phyloP scores from a whole-genome alignment of 2,329 filamentous ascomycete species.

The Diaporthe ilicicola region DNA sequence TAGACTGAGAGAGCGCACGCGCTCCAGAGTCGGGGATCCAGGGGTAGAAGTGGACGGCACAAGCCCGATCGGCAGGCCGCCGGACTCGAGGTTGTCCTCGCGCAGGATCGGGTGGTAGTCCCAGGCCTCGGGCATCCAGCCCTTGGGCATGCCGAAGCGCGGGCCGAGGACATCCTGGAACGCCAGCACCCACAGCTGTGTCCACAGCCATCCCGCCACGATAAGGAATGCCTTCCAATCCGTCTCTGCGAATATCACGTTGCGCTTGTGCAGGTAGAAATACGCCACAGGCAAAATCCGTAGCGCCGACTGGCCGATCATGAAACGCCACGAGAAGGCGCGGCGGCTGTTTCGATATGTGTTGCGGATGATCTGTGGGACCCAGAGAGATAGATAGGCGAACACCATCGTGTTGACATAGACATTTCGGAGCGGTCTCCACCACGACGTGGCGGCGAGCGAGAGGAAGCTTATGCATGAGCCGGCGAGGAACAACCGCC shows the following conservation, averaged over 20 bases:
- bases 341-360: slow-evolving; percentile 89
- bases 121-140: slow-evolving; percentile 79
- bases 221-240: slow-evolving; percentile 72
- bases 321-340: slow-evolving; percentile 90
- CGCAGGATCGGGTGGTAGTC: slow-evolving; percentile 93
- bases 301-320: slow-evolving; percentile 81
- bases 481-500: slow-evolving; percentile 64
- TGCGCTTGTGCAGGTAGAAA: slow-evolving; percentile 80
- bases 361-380: slow-evolving; percentile 92
- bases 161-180: slow-evolving; percentile 88
- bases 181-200: slow-evolving; percentile 81
- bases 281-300: slow-evolving; percentile 85
- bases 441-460: slow-evolving; percentile 69
- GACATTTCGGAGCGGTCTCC: slow-evolving; percentile 59
- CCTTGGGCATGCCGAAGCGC: slow-evolving; percentile 80
- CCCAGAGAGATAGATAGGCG: slow-evolving; percentile 88
- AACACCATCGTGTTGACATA: slow-evolving; percentile 74
- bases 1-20: slow-evolving; percentile 41
- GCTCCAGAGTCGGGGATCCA: slow-evolving; percentile 43
- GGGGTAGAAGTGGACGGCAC: slow-evolving; percentile 45
- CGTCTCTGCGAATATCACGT: slow-evolving; percentile 80
- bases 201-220: slow-evolving; percentile 82
- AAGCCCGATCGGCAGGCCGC: slow-evolving; percentile 81
- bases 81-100: slow-evolving; percentile 82
- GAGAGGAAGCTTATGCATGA: slow-evolving; percentile 65